Percentiles rank a stretch among this genome's conserved stretches.
Evolutionary conservation across 1,139 yeast genomes (phyloP).

Genomic region (Geotrichum candidum): DNA sequence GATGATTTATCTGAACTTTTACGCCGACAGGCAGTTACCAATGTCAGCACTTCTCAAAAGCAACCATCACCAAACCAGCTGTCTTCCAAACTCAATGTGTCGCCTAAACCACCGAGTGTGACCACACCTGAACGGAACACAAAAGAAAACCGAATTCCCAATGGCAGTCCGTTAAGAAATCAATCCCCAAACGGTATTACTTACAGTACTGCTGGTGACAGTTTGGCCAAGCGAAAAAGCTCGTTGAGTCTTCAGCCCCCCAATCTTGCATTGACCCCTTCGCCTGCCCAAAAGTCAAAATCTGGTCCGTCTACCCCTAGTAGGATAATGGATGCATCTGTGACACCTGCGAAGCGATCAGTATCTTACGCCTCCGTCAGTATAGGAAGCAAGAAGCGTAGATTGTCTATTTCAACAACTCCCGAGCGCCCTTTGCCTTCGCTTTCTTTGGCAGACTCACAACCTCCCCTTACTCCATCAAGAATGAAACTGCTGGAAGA

Average conservation of each 20-base stretch:
- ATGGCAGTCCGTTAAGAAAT: neutral
- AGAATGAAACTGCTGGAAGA: slow-evolving; percentile 9
- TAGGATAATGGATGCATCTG: neutral
- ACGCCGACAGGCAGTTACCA: neutral
- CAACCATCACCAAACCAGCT: neutral
- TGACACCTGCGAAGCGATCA: neutral
- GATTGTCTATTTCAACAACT: neutral
- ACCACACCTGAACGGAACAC: neutral
- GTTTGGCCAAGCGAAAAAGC: neutral
- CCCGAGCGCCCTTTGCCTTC: neutral
- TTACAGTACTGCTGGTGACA: neutral
- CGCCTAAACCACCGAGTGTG: neutral
- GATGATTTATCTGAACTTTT: neutral
- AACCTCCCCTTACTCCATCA: slow-evolving; percentile 14
- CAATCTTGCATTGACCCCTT: neutral
- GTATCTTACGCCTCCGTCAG: neutral
- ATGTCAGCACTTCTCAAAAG: neutral
- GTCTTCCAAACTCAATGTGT: neutral
- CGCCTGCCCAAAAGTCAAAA: neutral
- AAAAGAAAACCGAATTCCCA: neutral
- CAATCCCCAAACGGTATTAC: neutral
- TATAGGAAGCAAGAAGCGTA: slow-evolving; percentile 4
- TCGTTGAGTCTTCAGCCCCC: neutral
- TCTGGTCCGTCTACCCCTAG: neutral
- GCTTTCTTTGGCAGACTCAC: neutral